A percentile compares a stretch with the other conserved stretches of the same genome.
Evolutionary conservation across 140 eudicot genomes (phyloP).

Genomic region (Oenanthe javanica): DNA sequence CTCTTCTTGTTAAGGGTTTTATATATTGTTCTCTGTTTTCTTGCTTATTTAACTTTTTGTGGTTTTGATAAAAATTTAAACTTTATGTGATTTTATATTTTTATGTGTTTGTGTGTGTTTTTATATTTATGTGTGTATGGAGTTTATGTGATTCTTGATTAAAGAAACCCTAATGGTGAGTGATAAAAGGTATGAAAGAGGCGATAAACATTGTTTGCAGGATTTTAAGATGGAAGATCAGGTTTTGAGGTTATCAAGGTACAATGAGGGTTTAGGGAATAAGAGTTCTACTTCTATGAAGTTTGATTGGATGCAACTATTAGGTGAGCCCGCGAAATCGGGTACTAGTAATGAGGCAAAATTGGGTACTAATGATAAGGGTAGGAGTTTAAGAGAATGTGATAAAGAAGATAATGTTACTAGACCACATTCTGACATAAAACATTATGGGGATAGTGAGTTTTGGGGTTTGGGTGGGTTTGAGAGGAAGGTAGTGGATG

Average conservation of each 20-base stretch:
- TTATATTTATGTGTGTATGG: not conserved
- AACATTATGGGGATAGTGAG: constrained; percentile 1
- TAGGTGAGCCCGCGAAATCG: constrained; percentile 13
- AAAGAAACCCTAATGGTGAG: not conserved
- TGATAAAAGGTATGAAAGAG: not conserved
- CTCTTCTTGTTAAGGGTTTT: not conserved
- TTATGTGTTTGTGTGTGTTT: not conserved
- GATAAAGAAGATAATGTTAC: not conserved
- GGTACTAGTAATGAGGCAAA: not conserved
- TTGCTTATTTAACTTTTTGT: not conserved
- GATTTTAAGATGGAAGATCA: not conserved
- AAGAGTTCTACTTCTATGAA: constrained; percentile 18
- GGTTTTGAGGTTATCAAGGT: constrained; percentile 1
- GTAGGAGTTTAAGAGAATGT: not conserved
- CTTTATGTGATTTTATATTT: not conserved
- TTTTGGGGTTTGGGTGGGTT: constrained; percentile 1
- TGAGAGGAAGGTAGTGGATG: constrained; percentile 5
- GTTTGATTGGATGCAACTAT: constrained; percentile 23
- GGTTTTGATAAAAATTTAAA: not conserved
- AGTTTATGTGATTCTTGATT: not conserved
- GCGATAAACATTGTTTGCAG: not conserved
- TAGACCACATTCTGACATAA: constrained; percentile 11
- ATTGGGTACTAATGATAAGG: not conserved
- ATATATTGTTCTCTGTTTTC: not conserved
- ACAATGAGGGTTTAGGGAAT: constrained; percentile 9